phyloP scores from a whole-genome alignment of 2,329 filamentous ascomycete species.

The Fusarium bulbicola region DNA sequence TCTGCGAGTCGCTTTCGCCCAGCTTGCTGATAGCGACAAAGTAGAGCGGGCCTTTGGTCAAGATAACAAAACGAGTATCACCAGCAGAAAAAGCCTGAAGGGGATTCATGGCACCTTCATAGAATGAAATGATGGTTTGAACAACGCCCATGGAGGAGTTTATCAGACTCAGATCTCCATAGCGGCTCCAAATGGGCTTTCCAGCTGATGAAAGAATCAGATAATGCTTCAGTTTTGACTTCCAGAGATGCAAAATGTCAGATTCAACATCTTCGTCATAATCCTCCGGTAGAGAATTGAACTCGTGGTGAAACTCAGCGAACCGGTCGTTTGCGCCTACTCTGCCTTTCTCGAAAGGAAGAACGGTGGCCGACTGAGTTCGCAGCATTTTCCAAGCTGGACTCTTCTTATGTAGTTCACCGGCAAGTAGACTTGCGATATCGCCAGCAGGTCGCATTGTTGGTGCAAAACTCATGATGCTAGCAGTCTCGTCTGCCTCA shows the following conservation, averaged over 20 bases:
- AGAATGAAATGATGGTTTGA: constrained; percentile 98
- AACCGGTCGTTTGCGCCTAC: constrained; percentile 62
- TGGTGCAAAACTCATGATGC: constrained; percentile 72
- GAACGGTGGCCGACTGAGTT: constrained; percentile 67
- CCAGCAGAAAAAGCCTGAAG: constrained; percentile 89
- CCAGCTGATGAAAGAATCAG: constrained; percentile 95
- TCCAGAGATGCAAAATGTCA: constrained; percentile 78
- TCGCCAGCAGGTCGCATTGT: constrained; percentile 73
- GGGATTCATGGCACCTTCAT: constrained; percentile 80
- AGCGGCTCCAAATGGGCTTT: constrained; percentile 96
- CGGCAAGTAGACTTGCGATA: constrained; percentile 82
- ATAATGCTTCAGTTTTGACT: constrained; percentile 94
- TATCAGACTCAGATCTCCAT: constrained; percentile 89
- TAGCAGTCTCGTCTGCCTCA: constrained; percentile 70
- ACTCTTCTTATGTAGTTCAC: constrained; percentile 72
- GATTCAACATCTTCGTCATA: constrained; percentile 54
- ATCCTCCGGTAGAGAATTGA: constrained; percentile 75
- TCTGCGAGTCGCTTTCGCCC: constrained; percentile 89
- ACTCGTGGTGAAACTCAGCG: constrained; percentile 77
- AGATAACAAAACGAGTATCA: constrained; percentile 83
- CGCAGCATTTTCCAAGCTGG: constrained; percentile 75
- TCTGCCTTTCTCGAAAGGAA: constrained; percentile 67
- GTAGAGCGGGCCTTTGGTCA: constrained; percentile 87
- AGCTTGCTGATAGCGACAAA: constrained; percentile 93
- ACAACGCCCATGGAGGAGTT: constrained; percentile 95